Evolutionary conservation across 495 filamentous ascomycete species (phyloP).

Genomic region (Penicillium pulvis): DNA sequence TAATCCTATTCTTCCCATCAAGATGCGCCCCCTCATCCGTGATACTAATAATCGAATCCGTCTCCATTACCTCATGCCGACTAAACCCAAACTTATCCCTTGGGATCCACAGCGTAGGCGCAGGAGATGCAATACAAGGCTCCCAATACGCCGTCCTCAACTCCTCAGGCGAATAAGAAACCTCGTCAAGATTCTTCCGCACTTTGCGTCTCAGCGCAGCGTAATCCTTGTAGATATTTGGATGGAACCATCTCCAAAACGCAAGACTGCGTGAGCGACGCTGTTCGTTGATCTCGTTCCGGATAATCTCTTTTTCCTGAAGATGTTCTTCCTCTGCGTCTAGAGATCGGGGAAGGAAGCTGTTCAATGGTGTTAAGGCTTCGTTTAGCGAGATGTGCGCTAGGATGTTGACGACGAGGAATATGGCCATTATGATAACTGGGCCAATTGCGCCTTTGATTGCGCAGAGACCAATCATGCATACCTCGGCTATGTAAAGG

Average conservation of each 20-base stretch:
- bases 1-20: constrained; percentile 61
- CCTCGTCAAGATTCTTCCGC: constrained; percentile 56
- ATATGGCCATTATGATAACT: constrained; percentile 74
- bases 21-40: constrained; percentile 68
- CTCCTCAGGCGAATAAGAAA: constrained; percentile 57
- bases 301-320: constrained; percentile 38
- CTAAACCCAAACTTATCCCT: constrained; percentile 66
- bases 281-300: constrained; percentile 26
- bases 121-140: constrained; percentile 61
- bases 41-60: constrained; percentile 51
- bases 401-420: constrained; percentile 73
- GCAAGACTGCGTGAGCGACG: constrained; percentile 29
- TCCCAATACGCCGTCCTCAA: constrained; percentile 63
- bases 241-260: constrained; percentile 72
- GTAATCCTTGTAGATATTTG: constrained; percentile 74
- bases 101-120: constrained; percentile 71
- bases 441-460: constrained; percentile 71
- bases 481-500: constrained; percentile 79
- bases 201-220: constrained; percentile 67
- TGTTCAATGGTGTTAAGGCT: constrained; percentile 71
- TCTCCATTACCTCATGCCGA: constrained; percentile 62
- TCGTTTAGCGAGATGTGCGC: constrained; percentile 77
- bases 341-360: constrained; percentile 67
- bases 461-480: constrained; percentile 84
- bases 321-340: constrained; percentile 48